A percentile compares a stretch with the other conserved stretches of the same genome.
These are phyloP conservation scores for Sarcomyxa edulis DNA, from an alignment of 768 basidiomycete genomes.

Conservation along the genomic window DNA sequence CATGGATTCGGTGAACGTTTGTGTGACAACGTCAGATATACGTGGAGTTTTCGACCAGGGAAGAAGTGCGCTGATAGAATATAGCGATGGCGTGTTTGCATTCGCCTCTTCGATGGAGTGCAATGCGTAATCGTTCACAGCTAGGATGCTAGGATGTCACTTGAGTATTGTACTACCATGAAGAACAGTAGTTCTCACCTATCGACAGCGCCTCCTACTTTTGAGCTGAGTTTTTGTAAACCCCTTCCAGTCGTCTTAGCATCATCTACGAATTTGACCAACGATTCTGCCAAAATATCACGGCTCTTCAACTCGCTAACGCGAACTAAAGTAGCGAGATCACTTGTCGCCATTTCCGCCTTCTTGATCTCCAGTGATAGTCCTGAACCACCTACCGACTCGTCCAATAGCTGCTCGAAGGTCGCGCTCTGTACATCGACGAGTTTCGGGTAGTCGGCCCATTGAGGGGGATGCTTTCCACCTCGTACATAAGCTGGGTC, in stretches of 20 bases:
- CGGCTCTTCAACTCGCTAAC: conserved; percentile 57
- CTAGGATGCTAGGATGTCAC: conserved; percentile 48
- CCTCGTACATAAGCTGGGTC: neutral
- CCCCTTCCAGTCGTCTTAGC: conserved; percentile 57
- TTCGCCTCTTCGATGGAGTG: conserved; percentile 44
- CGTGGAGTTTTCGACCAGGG: conserved; percentile 29
- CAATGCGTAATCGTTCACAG: conserved; percentile 69
- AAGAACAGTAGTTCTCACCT: conserved; percentile 36
- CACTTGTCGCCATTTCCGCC: conserved; percentile 71
- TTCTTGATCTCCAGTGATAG: conserved; percentile 68
- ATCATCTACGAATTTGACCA: conserved; percentile 52
- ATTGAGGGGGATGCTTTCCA: conserved; percentile 22
- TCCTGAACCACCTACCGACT: conserved; percentile 50
- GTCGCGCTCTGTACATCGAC: conserved; percentile 54
- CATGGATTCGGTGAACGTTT: conserved; percentile 63
- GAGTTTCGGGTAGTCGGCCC: conserved; percentile 60
- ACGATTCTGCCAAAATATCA: conserved; percentile 47
- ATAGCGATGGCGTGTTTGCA: conserved; percentile 25
- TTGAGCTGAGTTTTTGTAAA: conserved; percentile 58
- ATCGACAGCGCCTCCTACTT: conserved; percentile 71
- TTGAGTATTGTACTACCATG: conserved; percentile 6
- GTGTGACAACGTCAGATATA: conserved; percentile 39
- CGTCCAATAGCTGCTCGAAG: conserved; percentile 59
- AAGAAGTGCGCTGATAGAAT: conserved; percentile 29
- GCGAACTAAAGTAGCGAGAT: conserved; percentile 58